Evolutionary conservation across 768 basidiomycete genomes (phyloP).

Genomic region (Cyclocybe cylindracea): DNA sequence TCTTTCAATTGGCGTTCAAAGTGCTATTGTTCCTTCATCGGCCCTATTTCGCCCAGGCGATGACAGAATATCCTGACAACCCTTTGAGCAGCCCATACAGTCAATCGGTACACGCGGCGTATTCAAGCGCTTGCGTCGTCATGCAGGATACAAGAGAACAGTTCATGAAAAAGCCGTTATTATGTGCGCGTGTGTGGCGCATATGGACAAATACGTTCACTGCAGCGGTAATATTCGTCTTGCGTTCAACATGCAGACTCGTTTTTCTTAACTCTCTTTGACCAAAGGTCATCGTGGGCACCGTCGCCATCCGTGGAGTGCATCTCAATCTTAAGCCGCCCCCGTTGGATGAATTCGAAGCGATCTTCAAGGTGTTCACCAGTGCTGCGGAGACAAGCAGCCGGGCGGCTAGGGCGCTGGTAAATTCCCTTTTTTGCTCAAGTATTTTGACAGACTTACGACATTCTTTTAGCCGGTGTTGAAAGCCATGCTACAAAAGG

Average conservation of each 20-base stretch:
- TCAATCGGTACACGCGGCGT: constrained; percentile 52
- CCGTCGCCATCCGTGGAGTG: constrained; percentile 48
- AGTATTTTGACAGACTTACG: neutral
- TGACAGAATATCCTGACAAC: constrained; percentile 46
- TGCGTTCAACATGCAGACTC: neutral
- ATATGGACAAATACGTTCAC: constrained; percentile 61
- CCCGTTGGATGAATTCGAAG: constrained; percentile 47
- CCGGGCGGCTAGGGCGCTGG: constrained; percentile 52
- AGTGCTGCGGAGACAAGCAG: constrained; percentile 44
- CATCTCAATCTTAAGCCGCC: constrained; percentile 45
- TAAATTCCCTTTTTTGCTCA: constrained; percentile 19
- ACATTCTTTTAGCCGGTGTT: constrained; percentile 41
- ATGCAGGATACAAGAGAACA: constrained; percentile 41
- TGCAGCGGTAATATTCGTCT: constrained; percentile 44
- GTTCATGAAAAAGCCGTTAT: constrained; percentile 41
- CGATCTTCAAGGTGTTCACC: constrained; percentile 45
- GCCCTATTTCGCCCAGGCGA: constrained; percentile 57
- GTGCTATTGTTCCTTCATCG: constrained; percentile 59
- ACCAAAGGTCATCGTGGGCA: constrained; percentile 53
- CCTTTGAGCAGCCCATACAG: constrained; percentile 49
- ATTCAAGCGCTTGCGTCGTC: constrained; percentile 50
- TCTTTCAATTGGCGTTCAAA: constrained; percentile 19
- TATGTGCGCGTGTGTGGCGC: constrained; percentile 55
- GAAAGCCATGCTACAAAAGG: constrained; percentile 44
- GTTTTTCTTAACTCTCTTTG: neutral